A percentile compares a stretch with the other conserved stretches of the same genome.
These are phyloP conservation scores for Thecamonas trahens DNA, from an alignment of 78 protist species.

Conservation along the genomic window DNA sequence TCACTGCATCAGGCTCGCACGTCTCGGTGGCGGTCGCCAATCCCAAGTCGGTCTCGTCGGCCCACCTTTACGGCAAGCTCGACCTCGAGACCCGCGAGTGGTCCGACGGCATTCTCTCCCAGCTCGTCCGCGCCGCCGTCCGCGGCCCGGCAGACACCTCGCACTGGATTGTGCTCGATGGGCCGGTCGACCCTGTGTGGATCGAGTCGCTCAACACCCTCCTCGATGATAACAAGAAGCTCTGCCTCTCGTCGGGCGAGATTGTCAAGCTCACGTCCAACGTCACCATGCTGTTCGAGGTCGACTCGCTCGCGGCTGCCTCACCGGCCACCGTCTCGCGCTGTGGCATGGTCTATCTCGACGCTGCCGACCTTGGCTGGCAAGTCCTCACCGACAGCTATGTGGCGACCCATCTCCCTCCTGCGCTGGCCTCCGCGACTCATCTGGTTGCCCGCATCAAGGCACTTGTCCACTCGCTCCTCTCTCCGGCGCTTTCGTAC, in stretches of 20 bases:
- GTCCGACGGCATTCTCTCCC: conserved; percentile 57
- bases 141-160: not conserved
- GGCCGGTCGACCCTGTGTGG: conserved; percentile 73
- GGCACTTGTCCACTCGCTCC: too few relatives aligned
- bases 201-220: conserved; percentile 63
- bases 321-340: conserved; percentile 79
- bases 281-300: conserved; percentile 61
- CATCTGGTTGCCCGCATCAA: too few relatives aligned
- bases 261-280: conserved; percentile 38
- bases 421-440: too few relatives aligned
- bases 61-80: conserved; percentile 52
- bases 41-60: conserved; percentile 55
- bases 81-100: conserved; percentile 53
- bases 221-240: conserved; percentile 80
- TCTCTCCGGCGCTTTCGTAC: not conserved
- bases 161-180: conserved; percentile 60
- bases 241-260: conserved; percentile 63
- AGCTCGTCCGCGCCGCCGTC: conserved; percentile 8
- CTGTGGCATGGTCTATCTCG: conserved; percentile 70
- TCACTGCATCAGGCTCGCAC: conserved; percentile 5
- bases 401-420: conserved; percentile 2
- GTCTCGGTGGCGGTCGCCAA: conserved; percentile 7
- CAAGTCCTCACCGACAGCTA: conserved; percentile 31
- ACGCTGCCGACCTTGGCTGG: conserved; percentile 42
- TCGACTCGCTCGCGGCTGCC: conserved; percentile 43